A percentile compares a stretch with the other conserved stretches of the same genome.
Conservation (phyloP, 2,329 filamentous ascomycete genomes). For the Purpureocillium lavendulum region DNA sequence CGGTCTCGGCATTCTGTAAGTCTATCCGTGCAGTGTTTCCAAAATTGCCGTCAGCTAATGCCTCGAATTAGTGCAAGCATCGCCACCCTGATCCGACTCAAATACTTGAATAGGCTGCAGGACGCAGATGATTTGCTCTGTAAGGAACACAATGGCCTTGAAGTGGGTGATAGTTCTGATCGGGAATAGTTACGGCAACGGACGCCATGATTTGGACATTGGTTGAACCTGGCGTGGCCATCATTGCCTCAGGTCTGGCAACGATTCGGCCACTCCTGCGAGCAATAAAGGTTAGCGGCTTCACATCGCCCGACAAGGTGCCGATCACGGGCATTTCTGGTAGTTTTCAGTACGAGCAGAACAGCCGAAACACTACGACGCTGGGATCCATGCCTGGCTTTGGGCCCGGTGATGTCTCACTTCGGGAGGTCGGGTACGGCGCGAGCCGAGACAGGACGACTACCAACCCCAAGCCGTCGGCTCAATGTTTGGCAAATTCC, state of each 20-base stretch:
- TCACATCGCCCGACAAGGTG: conserved; percentile 30
- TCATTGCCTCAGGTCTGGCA: conserved; percentile 43
- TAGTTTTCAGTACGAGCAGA: conserved; percentile 16
- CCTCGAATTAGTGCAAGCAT: conserved; percentile 35
- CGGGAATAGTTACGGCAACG: conserved; percentile 33
- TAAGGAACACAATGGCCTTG: conserved; percentile 18
- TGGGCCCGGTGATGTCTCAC: conserved; percentile 27
- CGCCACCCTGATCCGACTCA: conserved; percentile 44
- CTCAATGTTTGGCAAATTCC: conserved; percentile 12
- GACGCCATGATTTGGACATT: conserved; percentile 48
- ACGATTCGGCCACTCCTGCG: conserved; percentile 47
- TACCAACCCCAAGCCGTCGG: conserved; percentile 5
- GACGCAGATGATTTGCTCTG: conserved; percentile 38
- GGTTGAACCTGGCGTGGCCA: conserved; percentile 48
- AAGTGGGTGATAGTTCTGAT: not conserved
- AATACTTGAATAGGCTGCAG: conserved; percentile 36
- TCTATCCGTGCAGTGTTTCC: not conserved
- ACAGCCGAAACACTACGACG: conserved; percentile 13
- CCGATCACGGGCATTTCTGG: conserved; percentile 20
- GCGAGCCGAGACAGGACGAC: conserved; percentile 5
- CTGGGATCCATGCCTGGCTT: conserved; percentile 21
- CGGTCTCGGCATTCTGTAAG: conserved; percentile 41
- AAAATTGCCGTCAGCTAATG: too few species aligned
- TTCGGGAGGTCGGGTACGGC: conserved; percentile 17
- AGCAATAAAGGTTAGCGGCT: conserved; percentile 36